Percentiles rank a stretch among this genome's conserved stretches.
These are phyloP conservation scores for Pseudocercospora crystallina DNA, from an alignment of 2,329 filamentous ascomycete genomes.

Conservation along the genomic window DNA sequence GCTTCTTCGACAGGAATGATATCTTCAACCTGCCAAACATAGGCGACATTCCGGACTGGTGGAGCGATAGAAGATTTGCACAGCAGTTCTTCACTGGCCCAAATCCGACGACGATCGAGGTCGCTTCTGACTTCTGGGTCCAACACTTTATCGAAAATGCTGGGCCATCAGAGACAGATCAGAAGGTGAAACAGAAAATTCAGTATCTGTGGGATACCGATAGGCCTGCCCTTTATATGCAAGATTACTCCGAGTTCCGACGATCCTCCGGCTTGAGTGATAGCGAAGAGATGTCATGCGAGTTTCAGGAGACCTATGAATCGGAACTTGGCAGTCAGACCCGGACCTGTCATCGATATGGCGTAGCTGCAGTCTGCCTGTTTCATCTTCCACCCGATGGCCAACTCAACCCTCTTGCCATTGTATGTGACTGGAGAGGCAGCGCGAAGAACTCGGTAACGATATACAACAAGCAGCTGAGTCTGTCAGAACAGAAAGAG, in stretches of 20 bases:
- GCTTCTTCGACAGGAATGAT: slow-evolving; percentile 22
- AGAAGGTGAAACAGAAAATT: slow-evolving; percentile 37
- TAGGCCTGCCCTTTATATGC: slow-evolving; percentile 40
- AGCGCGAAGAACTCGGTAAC: slow-evolving; percentile 47
- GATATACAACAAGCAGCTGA: slow-evolving; percentile 51
- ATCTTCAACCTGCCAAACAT: slow-evolving; percentile 32
- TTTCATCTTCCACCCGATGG: slow-evolving; percentile 41
- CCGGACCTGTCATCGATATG: slow-evolving; percentile 14
- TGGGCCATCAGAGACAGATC: slow-evolving; percentile 19
- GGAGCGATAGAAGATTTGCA: slow-evolving; percentile 45
- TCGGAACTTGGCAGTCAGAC: slow-evolving; percentile 9
- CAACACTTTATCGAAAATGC: slow-evolving; percentile 40
- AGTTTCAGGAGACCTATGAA: slow-evolving; percentile 16
- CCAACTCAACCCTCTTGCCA: slow-evolving; percentile 51
- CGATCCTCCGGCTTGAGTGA: slow-evolving; percentile 29
- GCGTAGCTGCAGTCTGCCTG: slow-evolving; percentile 19
- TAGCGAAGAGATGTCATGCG: slow-evolving; percentile 17
- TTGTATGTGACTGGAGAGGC: slow-evolving; percentile 49
- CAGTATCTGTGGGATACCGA: slow-evolving; percentile 32
- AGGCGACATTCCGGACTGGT: slow-evolving; percentile 42
- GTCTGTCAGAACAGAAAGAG: slow-evolving; percentile 38
- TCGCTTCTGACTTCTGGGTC: slow-evolving; percentile 35
- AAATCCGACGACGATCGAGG: slow-evolving; percentile 46
- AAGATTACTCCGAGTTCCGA: slow-evolving; percentile 49
- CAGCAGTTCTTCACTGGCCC: slow-evolving; percentile 48